phyloP scores from a whole-genome alignment of 179 eudicot species.

The Carnegiea gigantea region DNA sequence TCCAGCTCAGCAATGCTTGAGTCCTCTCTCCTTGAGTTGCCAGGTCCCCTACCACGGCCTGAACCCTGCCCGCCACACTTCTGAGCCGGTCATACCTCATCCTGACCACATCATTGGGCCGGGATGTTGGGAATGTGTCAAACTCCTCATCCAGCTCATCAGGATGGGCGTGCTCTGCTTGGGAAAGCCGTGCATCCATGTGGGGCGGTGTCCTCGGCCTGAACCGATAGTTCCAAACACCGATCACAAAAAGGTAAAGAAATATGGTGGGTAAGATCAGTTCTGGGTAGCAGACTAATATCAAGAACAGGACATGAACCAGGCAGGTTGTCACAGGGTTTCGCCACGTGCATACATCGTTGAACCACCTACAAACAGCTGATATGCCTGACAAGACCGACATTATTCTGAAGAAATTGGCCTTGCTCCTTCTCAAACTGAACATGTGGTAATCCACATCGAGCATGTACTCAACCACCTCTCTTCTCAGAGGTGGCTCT shows the following conservation, averaged over 20 bases:
- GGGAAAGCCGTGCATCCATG: constrained; percentile 74
- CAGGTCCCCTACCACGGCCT: constrained; percentile 77
- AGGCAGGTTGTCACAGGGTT: constrained; percentile 68
- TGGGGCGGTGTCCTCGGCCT: constrained; percentile 68
- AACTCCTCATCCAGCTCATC: constrained; percentile 94
- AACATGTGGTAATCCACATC: constrained; percentile 83
- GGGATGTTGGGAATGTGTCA: constrained; percentile 75
- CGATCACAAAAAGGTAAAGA: constrained; percentile 66
- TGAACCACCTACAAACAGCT: constrained; percentile 62
- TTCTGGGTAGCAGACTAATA: constrained; percentile 74
- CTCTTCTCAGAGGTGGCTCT: constrained; percentile 81
- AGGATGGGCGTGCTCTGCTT: constrained; percentile 64
- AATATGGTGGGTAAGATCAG: constrained; percentile 66
- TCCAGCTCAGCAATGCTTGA: constrained; percentile 77
- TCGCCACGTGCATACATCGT: constrained; percentile 67
- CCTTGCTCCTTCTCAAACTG: constrained; percentile 82
- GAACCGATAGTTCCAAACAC: constrained; percentile 69
- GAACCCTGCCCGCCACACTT: constrained; percentile 73
- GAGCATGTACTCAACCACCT: constrained; percentile 85
- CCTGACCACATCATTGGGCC: constrained; percentile 59
- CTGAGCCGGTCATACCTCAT: constrained; percentile 75
- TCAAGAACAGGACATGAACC: constrained; percentile 63
- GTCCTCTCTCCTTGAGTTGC: constrained; percentile 89
- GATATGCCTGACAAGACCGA: constrained; percentile 64
- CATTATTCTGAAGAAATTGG: constrained; percentile 81